Evolutionary conservation across 768 basidiomycete genomes (phyloP).

Genomic region (Lactifluus volemus): DNA sequence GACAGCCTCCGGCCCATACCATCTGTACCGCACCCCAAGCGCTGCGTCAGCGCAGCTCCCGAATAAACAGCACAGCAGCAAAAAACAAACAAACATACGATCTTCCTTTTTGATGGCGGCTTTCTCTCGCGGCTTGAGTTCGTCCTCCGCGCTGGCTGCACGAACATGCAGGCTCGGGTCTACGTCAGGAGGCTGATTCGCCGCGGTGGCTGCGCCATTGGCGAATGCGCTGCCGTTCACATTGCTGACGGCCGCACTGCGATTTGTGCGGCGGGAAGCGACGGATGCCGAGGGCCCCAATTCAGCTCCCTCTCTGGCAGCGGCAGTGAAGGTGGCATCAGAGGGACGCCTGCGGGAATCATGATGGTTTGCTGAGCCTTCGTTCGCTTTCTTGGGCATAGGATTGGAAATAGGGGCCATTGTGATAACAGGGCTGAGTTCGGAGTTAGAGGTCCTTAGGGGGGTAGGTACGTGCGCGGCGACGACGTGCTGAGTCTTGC

Average conservation of each 20-base stretch:
- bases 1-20: conserved; percentile 53
- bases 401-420: no score
- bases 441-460: not conserved
- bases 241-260: not conserved
- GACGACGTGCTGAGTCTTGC: not conserved
- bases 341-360: no score
- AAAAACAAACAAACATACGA: conserved; percentile 30
- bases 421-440: not conserved
- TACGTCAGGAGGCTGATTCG: conserved; percentile 33
- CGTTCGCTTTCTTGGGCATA: not conserved
- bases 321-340: not conserved
- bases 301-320: not conserved
- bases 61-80: not conserved
- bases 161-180: conserved; percentile 33
- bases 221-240: conserved; percentile 34
- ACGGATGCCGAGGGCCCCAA: not conserved
- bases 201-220: conserved; percentile 46
- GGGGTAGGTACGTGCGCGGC: not conserved
- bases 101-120: conserved; percentile 43
- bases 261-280: conserved; percentile 1
- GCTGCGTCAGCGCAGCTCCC: not conserved
- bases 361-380: not conserved
- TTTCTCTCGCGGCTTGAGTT: conserved; percentile 42
- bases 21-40: conserved; percentile 27
- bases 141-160: conserved; percentile 38